Conservation (phyloP, 257 asterid species). For the Fraxinus cuspidata region DNA sequence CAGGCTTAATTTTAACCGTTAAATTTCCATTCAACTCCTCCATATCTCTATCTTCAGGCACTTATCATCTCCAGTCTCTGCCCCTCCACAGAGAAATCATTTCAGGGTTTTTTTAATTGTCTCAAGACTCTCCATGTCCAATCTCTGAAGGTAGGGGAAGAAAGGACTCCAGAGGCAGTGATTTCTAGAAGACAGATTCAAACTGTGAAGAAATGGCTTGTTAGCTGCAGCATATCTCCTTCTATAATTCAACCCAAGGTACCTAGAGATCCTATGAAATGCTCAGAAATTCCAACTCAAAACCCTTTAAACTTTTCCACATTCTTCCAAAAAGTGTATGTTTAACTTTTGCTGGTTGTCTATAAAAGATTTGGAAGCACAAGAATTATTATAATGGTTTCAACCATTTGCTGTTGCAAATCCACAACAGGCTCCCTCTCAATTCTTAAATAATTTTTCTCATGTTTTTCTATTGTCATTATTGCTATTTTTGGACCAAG, state of each 20-base stretch:
- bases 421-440: slow-evolving; percentile 37
- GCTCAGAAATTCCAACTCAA: slow-evolving; percentile 28
- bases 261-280: slow-evolving; percentile 49
- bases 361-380: slow-evolving; percentile 8
- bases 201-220: no score
- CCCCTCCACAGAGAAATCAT: no score
- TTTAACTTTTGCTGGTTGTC: background rate
- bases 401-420: slow-evolving; percentile 41
- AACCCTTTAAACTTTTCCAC: slow-evolving; percentile 25
- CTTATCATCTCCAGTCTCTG: no score
- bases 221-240: background rate
- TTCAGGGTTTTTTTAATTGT: no score
- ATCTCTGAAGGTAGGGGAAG: no score
- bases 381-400: slow-evolving; percentile 38
- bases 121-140: no score
- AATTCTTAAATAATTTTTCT: background rate
- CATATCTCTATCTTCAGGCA: no score
- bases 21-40: no score
- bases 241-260: slow-evolving; percentile 33
- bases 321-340: slow-evolving; percentile 6
- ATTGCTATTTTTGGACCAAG: slow-evolving; percentile 13
- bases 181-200: no score
- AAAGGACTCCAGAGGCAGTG: no score
- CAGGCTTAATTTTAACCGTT: no score
- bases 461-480: background rate